These are phyloP conservation scores for Petunia axillaris DNA, from an alignment of 257 asterid genomes.

Conservation along the genomic window DNA sequence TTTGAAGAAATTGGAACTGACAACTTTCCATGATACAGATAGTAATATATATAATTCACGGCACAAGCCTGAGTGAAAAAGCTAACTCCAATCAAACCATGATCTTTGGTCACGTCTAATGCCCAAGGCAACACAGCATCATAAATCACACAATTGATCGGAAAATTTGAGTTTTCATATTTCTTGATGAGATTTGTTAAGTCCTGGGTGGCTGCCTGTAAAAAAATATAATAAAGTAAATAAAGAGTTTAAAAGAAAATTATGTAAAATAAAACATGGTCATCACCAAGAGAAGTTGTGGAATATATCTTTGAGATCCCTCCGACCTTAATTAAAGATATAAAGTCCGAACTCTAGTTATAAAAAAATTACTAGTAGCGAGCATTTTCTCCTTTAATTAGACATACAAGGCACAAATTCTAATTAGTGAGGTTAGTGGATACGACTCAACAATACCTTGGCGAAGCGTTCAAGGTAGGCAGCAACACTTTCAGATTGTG, in stretches of 20 bases:
- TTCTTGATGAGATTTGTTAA: conserved; percentile 43
- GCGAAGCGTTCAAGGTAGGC: background rate
- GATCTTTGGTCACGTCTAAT: conserved; percentile 52
- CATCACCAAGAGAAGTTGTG: too few relatives aligned
- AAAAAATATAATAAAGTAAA: too few relatives aligned
- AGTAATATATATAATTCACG: conserved; percentile 60
- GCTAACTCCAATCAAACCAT: conserved; percentile 42
- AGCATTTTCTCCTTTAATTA: conserved; percentile 24
- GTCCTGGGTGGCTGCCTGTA: too few relatives aligned
- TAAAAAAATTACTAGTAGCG: conserved; percentile 25
- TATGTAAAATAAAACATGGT: too few relatives aligned
- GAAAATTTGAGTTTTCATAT: conserved; percentile 27
- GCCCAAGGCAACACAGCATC: conserved; percentile 79
- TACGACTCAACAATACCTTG: too few relatives aligned
- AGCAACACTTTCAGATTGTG: conserved; percentile 27
- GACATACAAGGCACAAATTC: background rate
- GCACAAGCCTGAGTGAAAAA: conserved; percentile 79
- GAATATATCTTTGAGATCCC: too few relatives aligned
- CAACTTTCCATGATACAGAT: conserved; percentile 48
- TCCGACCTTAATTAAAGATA: background rate
- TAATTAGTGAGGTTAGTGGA: too few relatives aligned
- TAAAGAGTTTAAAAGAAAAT: too few relatives aligned
- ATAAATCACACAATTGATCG: conserved; percentile 59
- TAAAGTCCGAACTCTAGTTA: background rate
- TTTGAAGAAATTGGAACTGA: conserved; percentile 45